Percentiles rank a stretch among this genome's conserved stretches.
Evolutionary conservation across 176 grass and related monocot genomes (phyloP).

Genomic region (Cenchrus americanus): DNA sequence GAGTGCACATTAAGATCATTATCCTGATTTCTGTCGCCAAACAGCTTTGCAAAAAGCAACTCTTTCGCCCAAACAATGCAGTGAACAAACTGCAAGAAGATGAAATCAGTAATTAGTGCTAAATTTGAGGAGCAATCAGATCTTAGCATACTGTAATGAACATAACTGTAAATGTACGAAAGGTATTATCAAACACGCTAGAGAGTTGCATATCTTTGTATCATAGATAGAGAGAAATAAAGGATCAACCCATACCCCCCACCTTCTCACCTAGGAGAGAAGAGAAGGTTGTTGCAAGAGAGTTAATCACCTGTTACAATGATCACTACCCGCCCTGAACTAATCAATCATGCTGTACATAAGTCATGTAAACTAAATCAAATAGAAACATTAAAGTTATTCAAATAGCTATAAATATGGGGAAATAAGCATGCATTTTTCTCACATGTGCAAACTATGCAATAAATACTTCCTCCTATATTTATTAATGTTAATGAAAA

Average conservation of each 20-base stretch:
- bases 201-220: too few relatives aligned
- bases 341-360: too few relatives aligned
- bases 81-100: conserved; percentile 78
- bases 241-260: too few relatives aligned
- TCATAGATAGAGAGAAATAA: too few relatives aligned
- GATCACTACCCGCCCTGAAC: too few relatives aligned
- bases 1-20: conserved; percentile 93
- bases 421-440: neutral
- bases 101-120: conserved; percentile 7
- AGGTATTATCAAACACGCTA: neutral
- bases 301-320: too few relatives aligned
- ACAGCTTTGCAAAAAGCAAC: conserved; percentile 95
- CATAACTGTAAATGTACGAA: neutral
- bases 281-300: too few relatives aligned
- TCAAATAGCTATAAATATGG: neutral
- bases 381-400: conserved; percentile 9
- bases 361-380: conserved; percentile 11
- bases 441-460: neutral
- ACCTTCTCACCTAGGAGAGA: too few relatives aligned
- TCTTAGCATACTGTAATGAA: neutral
- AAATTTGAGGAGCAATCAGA: neutral
- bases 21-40: conserved; percentile 92
- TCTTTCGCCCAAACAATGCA: conserved; percentile 99
- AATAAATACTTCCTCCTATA: neutral
- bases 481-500: neutral